Conservation (phyloP, 768 basidiomycete species). For the Pisolithus tinctorius region DNA sequence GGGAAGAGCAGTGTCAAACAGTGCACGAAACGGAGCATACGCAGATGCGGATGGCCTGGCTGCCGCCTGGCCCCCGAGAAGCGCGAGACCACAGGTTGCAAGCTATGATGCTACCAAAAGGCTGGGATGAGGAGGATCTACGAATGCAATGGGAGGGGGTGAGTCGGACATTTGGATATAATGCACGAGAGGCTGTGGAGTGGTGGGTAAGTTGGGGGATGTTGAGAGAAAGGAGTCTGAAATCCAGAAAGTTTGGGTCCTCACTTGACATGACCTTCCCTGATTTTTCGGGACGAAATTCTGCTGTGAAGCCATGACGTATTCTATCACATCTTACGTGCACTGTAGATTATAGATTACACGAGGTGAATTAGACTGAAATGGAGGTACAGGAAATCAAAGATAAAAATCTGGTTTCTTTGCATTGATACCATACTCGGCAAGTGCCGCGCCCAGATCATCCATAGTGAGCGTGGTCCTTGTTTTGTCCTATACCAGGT, state of each 20-base stretch:
- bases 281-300: not conserved
- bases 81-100: no score
- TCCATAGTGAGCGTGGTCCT: constrained; percentile 97
- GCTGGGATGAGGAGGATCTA: constrained; percentile 42
- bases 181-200: constrained; percentile 47
- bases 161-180: constrained; percentile 39
- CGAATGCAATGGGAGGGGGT: constrained; percentile 45
- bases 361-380: constrained; percentile 1
- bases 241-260: not conserved
- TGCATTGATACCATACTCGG: constrained; percentile 93
- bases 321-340: not conserved
- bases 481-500: constrained; percentile 64
- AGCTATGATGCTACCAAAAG: constrained; percentile 12
- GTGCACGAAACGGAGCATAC: constrained; percentile 35
- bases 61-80: constrained; percentile 3
- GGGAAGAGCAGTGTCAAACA: constrained; percentile 36
- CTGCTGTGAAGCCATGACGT: not conserved
- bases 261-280: not conserved
- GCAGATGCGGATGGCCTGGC: constrained; percentile 34
- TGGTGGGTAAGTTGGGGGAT: constrained; percentile 56
- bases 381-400: constrained; percentile 24
- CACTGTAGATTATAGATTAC: not conserved
- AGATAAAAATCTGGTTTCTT: constrained; percentile 94
- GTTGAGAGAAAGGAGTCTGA: constrained; percentile 29
- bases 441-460: constrained; percentile 84